A percentile compares a stretch with the other conserved stretches of the same genome.
phyloP scores from a whole-genome alignment of 345 rosid species.

The Nasturtium officinale region DNA sequence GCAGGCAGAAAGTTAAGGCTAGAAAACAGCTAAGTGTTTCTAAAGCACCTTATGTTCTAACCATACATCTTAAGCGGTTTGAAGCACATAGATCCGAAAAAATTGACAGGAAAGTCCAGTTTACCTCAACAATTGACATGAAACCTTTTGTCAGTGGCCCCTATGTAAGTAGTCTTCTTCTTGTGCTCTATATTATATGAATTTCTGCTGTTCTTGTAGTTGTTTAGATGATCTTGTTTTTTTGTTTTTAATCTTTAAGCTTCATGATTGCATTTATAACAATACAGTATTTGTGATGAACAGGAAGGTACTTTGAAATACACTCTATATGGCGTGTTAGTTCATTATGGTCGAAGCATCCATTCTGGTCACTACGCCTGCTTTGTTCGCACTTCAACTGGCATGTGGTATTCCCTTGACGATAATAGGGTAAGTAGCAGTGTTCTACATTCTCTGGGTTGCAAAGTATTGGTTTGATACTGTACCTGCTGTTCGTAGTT shows the following conservation, averaged over 20 bases:
- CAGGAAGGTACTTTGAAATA: slow-evolving; percentile 93
- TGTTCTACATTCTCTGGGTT: slow-evolving; percentile 24
- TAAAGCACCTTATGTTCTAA: slow-evolving; percentile 84
- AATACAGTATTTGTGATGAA: slow-evolving; percentile 16
- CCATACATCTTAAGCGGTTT: slow-evolving; percentile 89
- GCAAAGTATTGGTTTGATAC: slow-evolving; percentile 30
- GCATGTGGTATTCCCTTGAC: slow-evolving; percentile 92
- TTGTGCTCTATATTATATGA: background rate
- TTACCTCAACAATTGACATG: slow-evolving; percentile 68
- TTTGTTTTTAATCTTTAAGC: background rate
- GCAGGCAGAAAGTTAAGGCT: slow-evolving; percentile 91
- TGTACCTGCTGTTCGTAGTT: slow-evolving; percentile 8
- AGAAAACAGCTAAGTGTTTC: slow-evolving; percentile 79
- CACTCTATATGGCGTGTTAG: slow-evolving; percentile 89
- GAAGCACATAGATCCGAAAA: slow-evolving; percentile 75
- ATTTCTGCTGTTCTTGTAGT: background rate
- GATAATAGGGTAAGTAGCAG: slow-evolving; percentile 71
- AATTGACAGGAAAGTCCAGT: slow-evolving; percentile 72
- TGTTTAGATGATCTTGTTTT: background rate
- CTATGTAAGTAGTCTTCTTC: slow-evolving; percentile 59
- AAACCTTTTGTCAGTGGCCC: slow-evolving; percentile 80
- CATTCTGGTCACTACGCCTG: slow-evolving; percentile 93
- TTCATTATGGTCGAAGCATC: slow-evolving; percentile 84
- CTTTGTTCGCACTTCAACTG: slow-evolving; percentile 89
- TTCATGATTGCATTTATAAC: slow-evolving; percentile 9